Conservation (phyloP, 768 basidiomycete species). For the Pluteus cervinus region DNA sequence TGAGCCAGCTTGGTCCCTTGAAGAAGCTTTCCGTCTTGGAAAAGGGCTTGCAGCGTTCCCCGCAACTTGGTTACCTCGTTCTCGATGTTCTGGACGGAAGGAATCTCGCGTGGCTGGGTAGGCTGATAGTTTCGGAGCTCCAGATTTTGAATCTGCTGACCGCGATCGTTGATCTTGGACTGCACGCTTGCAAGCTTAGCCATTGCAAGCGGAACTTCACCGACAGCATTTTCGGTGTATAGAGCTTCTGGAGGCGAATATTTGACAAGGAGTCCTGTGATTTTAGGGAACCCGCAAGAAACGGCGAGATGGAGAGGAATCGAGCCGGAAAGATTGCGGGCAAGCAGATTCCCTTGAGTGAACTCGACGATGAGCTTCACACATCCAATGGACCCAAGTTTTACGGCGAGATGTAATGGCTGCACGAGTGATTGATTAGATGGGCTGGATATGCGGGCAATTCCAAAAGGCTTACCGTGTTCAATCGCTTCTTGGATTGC, state of each 20-base stretch:
- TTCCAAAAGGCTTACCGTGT: slow-evolving; percentile 32
- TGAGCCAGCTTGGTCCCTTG: slow-evolving; percentile 14
- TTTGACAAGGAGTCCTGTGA: slow-evolving; percentile 32
- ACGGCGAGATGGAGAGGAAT: slow-evolving; percentile 48
- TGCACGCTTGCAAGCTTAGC: too few relatives aligned
- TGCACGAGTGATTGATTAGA: slow-evolving; percentile 20
- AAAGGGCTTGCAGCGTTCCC: slow-evolving; percentile 17
- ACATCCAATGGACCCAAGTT: slow-evolving; percentile 19
- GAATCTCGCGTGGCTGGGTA: too few relatives aligned
- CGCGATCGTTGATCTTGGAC: too few relatives aligned
- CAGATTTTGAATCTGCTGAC: too few relatives aligned
- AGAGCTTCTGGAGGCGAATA: slow-evolving; percentile 31
- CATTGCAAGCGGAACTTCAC: slow-evolving; percentile 36
- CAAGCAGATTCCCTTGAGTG: too few relatives aligned
- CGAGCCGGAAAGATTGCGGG: slow-evolving; percentile 34
- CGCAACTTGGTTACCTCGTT: slow-evolving; percentile 18
- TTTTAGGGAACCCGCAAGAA: slow-evolving; percentile 22
- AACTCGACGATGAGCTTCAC: too few relatives aligned
- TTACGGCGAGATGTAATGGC: slow-evolving; percentile 53
- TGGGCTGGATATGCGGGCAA: too few relatives aligned
- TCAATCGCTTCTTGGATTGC: slow-evolving; percentile 36
- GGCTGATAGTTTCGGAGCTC: too few relatives aligned
- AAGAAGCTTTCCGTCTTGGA: slow-evolving; percentile 16
- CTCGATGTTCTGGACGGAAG: too few relatives aligned
- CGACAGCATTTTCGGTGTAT: slow-evolving; percentile 45